A percentile compares a stretch with the other conserved stretches of the same genome.
Conservation (phyloP, 257 asterid genomes). For the Penstemon eatonii region DNA sequence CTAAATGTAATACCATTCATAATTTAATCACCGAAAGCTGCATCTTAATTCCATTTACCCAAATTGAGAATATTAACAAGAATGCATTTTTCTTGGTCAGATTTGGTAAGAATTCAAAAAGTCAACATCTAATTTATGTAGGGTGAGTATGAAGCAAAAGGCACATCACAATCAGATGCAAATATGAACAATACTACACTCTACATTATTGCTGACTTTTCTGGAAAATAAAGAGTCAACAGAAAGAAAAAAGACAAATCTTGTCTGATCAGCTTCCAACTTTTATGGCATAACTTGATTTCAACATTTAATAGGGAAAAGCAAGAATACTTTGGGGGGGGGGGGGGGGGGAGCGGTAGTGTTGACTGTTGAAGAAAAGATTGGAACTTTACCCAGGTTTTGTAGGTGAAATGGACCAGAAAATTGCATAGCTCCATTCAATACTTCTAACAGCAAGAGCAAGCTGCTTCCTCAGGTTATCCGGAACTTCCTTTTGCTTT, state of each 20-base stretch:
- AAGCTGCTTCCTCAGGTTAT: slow-evolving; percentile 61
- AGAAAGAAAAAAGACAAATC: neutral
- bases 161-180: slow-evolving; percentile 27
- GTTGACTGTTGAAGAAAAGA: neutral
- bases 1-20: neutral
- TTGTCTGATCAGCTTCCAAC: neutral
- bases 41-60: neutral
- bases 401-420: slow-evolving; percentile 70
- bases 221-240: neutral
- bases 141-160: neutral
- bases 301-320: neutral
- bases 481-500: slow-evolving; percentile 37
- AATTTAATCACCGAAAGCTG: neutral
- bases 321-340: no score
- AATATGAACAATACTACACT: slow-evolving; percentile 10
- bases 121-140: slow-evolving; percentile 17
- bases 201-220: slow-evolving; percentile 19
- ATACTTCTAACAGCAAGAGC: slow-evolving; percentile 73
- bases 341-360: neutral
- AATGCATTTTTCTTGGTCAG: slow-evolving; percentile 26
- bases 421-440: slow-evolving; percentile 87
- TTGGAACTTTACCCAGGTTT: slow-evolving; percentile 56
- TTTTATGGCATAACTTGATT: slow-evolving; percentile 1
- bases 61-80: neutral
- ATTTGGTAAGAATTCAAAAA: slow-evolving; percentile 19